Conservation (phyloP, 768 basidiomycete genomes). For the Artomyces pyxidatus region DNA sequence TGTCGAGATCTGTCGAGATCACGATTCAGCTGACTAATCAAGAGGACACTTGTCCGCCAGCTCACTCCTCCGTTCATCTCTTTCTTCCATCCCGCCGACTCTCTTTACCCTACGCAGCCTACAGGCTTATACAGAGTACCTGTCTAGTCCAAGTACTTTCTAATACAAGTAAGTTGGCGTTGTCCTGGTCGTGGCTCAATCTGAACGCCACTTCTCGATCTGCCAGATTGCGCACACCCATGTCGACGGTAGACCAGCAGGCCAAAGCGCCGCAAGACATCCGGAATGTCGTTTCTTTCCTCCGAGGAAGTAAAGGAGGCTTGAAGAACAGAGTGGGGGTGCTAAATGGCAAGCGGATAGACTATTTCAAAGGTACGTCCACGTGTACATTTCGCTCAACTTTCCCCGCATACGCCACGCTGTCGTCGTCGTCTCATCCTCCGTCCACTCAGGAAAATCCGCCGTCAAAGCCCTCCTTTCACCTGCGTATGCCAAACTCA, state of each 20-base stretch:
- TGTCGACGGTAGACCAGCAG: constrained; percentile 60
- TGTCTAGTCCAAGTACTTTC: too few relatives aligned
- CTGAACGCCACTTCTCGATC: too few relatives aligned
- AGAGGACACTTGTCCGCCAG: too few relatives aligned
- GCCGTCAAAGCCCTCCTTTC: constrained; percentile 89
- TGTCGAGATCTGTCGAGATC: too few relatives aligned
- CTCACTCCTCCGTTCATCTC: too few relatives aligned
- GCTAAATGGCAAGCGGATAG: constrained; percentile 87
- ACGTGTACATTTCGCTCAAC: neutral
- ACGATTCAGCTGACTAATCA: too few relatives aligned
- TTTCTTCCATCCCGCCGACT: too few relatives aligned
- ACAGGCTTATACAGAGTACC: too few relatives aligned
- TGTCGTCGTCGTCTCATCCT: neutral
- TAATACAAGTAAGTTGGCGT: too few relatives aligned
- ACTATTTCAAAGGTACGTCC: constrained; percentile 92
- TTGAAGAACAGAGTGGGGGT: constrained; percentile 88
- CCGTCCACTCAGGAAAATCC: constrained; percentile 60
- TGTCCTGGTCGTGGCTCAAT: too few relatives aligned
- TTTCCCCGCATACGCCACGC: constrained; percentile 5
- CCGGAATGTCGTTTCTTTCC: constrained; percentile 76
- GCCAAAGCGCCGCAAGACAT: constrained; percentile 71
- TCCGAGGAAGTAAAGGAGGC: constrained; percentile 78
- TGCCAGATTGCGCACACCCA: too few relatives aligned
- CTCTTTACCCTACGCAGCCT: too few relatives aligned
- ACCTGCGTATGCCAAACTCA: constrained; percentile 85